Evolutionary conservation across 2,329 filamentous ascomycete species (phyloP), one percentile per base, ranked within the genome.

Genomic region (Penicillium sp.): DNA sequence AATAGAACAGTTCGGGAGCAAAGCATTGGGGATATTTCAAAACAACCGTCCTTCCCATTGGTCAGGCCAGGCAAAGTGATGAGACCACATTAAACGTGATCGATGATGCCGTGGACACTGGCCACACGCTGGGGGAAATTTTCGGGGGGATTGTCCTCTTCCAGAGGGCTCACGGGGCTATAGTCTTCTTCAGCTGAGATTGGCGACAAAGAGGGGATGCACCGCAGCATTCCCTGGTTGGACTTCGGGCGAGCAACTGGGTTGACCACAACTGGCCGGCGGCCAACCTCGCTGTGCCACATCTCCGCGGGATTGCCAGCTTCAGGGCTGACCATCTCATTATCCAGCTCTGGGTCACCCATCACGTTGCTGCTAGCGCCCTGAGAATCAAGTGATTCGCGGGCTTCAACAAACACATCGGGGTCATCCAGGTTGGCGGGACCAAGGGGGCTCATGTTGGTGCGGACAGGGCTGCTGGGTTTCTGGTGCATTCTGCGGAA

Each of bases 231-330:
- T 3, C 82, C 86, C 71, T 88, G 83, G 24, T 79, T 80, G 1
- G 86, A 89, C 66, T 84, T 86, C n/a, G 83, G 77, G 16, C 84
- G 81, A 26, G 83, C 73, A 9, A 75, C 50, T 7, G 76, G 83
- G 58, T 87, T 85, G 14, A 95, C 81, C 29, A 96, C 79, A 0
- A 85, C 86, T 8, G 86, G 84, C 49, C 84, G 81, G 62, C 83
- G 80, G 10, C 77, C 82, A 45, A 85, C 74, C 26, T 80, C 80
- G 19, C 69, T 77, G 58, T 85, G 82, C 69, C 81, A 80, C 26
- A 75, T 78, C 56, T 78, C 78, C 39, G 73, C 70, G 24, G 71
- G 73, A 51, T 67, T 68, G 31, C 44, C 56, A 49, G 60, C 59
- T 10, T 62, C 57, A 10, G 52, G 54, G 21, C 58, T 62, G 29